Conservation (phyloP, 1,284 basidiomycete genomes). For the Trametes versicolor region DNA sequence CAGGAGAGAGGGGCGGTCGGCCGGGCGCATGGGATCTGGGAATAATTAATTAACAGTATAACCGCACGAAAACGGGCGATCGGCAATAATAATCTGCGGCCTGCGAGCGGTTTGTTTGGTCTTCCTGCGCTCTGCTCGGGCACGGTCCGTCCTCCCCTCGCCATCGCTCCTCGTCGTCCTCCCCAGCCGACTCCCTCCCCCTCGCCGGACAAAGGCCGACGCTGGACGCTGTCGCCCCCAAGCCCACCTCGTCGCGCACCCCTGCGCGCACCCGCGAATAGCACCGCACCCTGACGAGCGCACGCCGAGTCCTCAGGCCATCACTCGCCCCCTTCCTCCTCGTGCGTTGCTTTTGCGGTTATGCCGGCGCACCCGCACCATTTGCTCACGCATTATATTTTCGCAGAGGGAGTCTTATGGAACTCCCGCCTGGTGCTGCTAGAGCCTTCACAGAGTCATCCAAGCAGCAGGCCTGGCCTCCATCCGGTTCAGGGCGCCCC, state of each 20-base stretch:
- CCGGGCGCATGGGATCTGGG: slow-evolving; percentile 30
- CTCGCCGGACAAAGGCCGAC: slow-evolving; percentile 23
- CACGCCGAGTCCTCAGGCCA: slow-evolving; percentile 16
- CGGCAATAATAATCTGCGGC: slow-evolving; percentile 36
- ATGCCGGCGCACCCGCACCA: slow-evolving; percentile 26
- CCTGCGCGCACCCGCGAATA: slow-evolving; percentile 11
- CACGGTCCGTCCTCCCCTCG: slow-evolving; percentile 39
- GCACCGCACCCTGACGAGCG: slow-evolving; percentile 7
- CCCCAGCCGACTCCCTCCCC: slow-evolving; percentile 23
- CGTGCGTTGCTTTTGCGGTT: slow-evolving; percentile 29
- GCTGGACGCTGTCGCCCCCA: slow-evolving; percentile 10
- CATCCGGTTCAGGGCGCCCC: slow-evolving; percentile 46
- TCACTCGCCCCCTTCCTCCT: slow-evolving; percentile 11
- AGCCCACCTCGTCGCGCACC: slow-evolving; percentile 5
- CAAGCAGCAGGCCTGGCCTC: slow-evolving; percentile 49
- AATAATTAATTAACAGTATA: slow-evolving; percentile 34
- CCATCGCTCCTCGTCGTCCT: slow-evolving; percentile 37
- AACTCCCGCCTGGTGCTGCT: slow-evolving; percentile 40
- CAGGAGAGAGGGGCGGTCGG: slow-evolving; percentile 24
- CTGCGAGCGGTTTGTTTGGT: slow-evolving; percentile 37
- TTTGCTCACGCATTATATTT: slow-evolving; percentile 19
- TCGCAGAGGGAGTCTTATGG: slow-evolving; percentile 41
- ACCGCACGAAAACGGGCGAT: slow-evolving; percentile 25
- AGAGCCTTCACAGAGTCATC: slow-evolving; percentile 39
- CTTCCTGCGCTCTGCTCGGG: slow-evolving; percentile 31